Base-by-base conservation (phyloP, 2,329 filamentous ascomycete genomes). In the Talaromyces sp. region DNA sequence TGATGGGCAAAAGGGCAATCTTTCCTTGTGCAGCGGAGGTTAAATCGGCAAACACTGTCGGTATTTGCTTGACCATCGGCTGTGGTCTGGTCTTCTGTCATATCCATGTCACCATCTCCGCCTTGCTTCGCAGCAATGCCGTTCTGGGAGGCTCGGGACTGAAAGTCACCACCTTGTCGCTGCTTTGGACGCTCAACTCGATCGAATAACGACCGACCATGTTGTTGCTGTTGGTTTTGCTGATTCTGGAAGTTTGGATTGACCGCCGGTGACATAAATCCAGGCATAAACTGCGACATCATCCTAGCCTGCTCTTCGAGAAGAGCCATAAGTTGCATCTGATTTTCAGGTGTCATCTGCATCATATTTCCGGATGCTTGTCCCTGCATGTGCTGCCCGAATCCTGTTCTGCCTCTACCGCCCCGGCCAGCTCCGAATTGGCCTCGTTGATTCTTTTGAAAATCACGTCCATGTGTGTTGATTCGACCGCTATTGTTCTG, bases 1-100 rank as follows among this genome's bases (percentile, higher is more conserved):
- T 97, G 94, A 74, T 99, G 95, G 19, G 92, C 95, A 76, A 92
- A 99, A 69, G 89, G 90, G 81, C 95, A 99, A 67, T 96, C 91
- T 70, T 87, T 88, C 78, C 96, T 96, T 45, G 90, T 91, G 82
- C 95, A 99, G 68, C 86, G 84, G 62, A 95, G 82, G 80, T 98
- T 97, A 83, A 88, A 99, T 73, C 90, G 92, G 86, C 95, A 99
- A 67, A 94, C 82, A 14, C 84, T 90, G 58, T 91, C 86, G 6
- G 83, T 81, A 1, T 83, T 81, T 82, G 87, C 74, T 78, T 85
- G 78, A 24, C 73, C 74, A 66, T 75, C 74, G 67, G 72, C 73
- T 39, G 73, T 69, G 2, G 71, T 68, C 13, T 73, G 70, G 11
- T 75, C 71, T 7, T 76, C 72, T 41, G 80, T 78, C 67, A 76